Evolutionary conservation across 73 alveolate genomes (phyloP), one percentile per base, ranked within the genome.

Genomic region (Paramecium pentaurelia): DNA sequence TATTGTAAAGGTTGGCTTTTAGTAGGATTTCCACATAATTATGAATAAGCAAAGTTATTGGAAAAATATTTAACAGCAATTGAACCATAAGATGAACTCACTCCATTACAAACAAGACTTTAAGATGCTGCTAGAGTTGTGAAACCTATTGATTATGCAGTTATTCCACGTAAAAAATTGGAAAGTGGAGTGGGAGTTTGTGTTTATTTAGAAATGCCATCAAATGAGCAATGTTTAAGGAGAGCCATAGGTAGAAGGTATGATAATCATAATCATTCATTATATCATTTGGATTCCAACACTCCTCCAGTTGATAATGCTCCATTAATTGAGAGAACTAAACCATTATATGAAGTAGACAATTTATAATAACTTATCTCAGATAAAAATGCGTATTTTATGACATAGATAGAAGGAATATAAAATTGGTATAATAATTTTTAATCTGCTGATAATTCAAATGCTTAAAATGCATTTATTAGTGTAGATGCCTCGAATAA

Each of bases 191-290:
- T 96, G 20, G 99, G 97, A 70, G 96, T 95, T 37, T 97, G 97
- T 38, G 86, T 97, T 64, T 97, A 97, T 95, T 64, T 97, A 27
- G 95, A 97, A 44, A 96, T 95, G 14, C 94, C 86, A 71, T 71
- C 97, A 12, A 93, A 96, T 42, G 94, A 94, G 77, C 97, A 94
- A 92, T 95, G 98, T 87, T 93, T 95, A 25, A 80, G 99, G 36
- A 86, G 99, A 70, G 99, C 99, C 0, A 94, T 97, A 37, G 99
- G 99, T 6, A 92, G 99, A 93, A 95, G 99, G 87, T 90, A 93
- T 77, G 99, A 94, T 87, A 94, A 94, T 58, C 96, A 84, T 44
- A 95, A 96, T 44, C 96, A 95, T 38, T 90, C 94, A 42, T 92
- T 88, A 11, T 98, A 96, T 89, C 99, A 98, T 92, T 94, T 98